These are phyloP conservation scores for Wallemia ichthyophaga DNA, from an alignment of 1,284 basidiomycete genomes.

Conservation along the genomic window DNA sequence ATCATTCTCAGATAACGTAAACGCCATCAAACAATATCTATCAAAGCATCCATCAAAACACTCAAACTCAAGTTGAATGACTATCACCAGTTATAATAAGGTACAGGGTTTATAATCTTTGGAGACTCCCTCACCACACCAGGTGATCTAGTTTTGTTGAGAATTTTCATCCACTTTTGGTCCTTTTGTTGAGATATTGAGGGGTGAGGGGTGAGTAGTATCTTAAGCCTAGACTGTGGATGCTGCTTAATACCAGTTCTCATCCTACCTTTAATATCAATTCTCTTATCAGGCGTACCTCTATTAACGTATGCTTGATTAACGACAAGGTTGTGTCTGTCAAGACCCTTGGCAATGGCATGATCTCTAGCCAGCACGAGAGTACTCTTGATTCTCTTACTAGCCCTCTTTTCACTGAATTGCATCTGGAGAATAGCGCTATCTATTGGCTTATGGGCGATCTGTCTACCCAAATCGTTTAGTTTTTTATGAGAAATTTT, in stretches of 20 bases:
- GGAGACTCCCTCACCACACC: neutral
- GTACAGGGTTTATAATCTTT: neutral
- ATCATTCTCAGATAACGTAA: no score
- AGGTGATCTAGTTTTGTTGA: neutral
- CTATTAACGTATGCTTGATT: conserved; percentile 76
- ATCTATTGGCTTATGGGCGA: conserved; percentile 64
- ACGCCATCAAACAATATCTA: neutral
- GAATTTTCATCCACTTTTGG: neutral
- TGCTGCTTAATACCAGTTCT: conserved; percentile 48
- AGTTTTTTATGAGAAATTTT: conserved; percentile 80
- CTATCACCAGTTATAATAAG: neutral
- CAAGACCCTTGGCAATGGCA: conserved; percentile 50
- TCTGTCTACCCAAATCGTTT: conserved; percentile 58
- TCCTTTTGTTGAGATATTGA: neutral
- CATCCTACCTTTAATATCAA: conserved; percentile 67
- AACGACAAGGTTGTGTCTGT: conserved; percentile 44
- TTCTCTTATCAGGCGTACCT: conserved; percentile 32
- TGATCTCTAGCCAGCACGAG: conserved; percentile 62
- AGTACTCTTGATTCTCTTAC: conserved; percentile 58
- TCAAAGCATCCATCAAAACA: neutral
- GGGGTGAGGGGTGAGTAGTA: conserved; percentile 23
- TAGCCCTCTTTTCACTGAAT: conserved; percentile 70
- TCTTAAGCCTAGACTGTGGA: conserved; percentile 42
- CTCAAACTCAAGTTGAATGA: neutral
- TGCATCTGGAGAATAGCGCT: conserved; percentile 87